Evolutionary conservation across 2,329 filamentous ascomycete genomes (phyloP).

Genomic region (Ophiobolus disseminans): DNA sequence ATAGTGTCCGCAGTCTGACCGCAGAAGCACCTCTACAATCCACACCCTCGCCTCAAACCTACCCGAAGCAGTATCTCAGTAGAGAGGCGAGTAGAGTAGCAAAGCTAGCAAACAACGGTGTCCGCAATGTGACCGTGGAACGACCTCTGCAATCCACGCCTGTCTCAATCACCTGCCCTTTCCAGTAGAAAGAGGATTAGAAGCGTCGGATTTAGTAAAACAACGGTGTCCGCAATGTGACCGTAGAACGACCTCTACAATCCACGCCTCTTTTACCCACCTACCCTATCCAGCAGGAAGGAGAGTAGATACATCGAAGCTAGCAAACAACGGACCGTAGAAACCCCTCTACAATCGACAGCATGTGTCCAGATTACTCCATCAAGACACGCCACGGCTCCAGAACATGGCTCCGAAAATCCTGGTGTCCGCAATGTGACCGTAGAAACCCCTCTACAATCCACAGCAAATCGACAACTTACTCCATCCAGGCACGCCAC

Average conservation of each 20-base stretch:
- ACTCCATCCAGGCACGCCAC: too few species aligned
- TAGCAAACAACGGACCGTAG: not conserved
- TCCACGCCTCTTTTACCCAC: not conserved
- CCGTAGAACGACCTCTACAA: not conserved
- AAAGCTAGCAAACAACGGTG: too few species aligned
- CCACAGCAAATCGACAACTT: not conserved
- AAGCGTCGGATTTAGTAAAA: not conserved
- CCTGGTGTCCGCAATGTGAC: not conserved
- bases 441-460: not conserved
- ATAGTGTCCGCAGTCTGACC: too few species aligned
- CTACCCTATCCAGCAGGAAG: not conserved
- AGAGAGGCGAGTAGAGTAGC: too few species aligned
- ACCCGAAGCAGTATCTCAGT: too few species aligned
- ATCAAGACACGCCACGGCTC: too few species aligned
- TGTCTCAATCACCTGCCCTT: not conserved
- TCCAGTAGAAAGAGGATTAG: not conserved
- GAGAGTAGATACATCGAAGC: not conserved
- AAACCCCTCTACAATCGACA: not conserved
- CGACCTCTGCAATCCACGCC: not conserved
- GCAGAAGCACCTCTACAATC: not conserved
- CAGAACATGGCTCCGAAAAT: not conserved
- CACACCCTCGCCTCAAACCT: not conserved
- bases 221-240: not conserved
- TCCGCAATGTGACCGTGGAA: not conserved
- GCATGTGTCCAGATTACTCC: not conserved